phyloP scores from a whole-genome alignment of 208 protist species.

The Crithidia expoeki region DNA sequence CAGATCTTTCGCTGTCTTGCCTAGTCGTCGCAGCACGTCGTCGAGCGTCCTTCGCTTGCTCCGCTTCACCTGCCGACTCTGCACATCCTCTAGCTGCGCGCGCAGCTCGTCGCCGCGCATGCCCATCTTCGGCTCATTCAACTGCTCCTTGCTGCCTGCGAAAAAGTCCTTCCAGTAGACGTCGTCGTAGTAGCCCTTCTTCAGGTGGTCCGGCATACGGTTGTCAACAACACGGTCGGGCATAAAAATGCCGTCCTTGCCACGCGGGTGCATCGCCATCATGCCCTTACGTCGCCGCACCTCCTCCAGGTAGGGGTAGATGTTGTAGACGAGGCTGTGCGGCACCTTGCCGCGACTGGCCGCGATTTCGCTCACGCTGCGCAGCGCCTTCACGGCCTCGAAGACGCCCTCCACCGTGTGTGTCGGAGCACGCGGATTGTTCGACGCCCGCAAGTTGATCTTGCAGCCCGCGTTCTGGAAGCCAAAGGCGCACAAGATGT shows the following conservation, averaged over 20 bases:
- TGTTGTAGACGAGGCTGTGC: constrained; percentile 92
- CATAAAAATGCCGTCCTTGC: constrained; percentile 91
- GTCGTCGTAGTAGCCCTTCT: constrained; percentile 94
- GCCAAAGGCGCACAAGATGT: constrained; percentile 94
- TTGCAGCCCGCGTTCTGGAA: constrained; percentile 92
- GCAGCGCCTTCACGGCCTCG: constrained; percentile 88
- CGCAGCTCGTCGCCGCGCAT: constrained; percentile 91
- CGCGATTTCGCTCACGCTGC: constrained; percentile 92
- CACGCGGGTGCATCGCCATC: constrained; percentile 93
- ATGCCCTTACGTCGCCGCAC: constrained; percentile 91
- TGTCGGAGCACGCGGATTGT: constrained; percentile 88
- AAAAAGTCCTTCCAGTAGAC: constrained; percentile 95
- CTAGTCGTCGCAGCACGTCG: constrained; percentile 82
- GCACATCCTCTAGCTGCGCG: constrained; percentile 58
- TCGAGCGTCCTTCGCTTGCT: constrained; percentile 83
- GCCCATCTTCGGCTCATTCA: constrained; percentile 91
- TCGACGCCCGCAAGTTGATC: constrained; percentile 80
- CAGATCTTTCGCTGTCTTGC: constrained; percentile 83
- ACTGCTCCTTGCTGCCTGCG: constrained; percentile 86
- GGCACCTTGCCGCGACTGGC: constrained; percentile 92
- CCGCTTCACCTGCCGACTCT: constrained; percentile 36
- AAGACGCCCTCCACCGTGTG: constrained; percentile 92
- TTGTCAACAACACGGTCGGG: constrained; percentile 93
- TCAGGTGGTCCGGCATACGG: constrained; percentile 91
- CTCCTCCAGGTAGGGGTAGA: constrained; percentile 94